Percentiles rank a stretch among this genome's conserved stretches.
Evolutionary conservation across 371 early-diverging fungal species (phyloP).

Genomic region (Syncephalis fuscata): DNA sequence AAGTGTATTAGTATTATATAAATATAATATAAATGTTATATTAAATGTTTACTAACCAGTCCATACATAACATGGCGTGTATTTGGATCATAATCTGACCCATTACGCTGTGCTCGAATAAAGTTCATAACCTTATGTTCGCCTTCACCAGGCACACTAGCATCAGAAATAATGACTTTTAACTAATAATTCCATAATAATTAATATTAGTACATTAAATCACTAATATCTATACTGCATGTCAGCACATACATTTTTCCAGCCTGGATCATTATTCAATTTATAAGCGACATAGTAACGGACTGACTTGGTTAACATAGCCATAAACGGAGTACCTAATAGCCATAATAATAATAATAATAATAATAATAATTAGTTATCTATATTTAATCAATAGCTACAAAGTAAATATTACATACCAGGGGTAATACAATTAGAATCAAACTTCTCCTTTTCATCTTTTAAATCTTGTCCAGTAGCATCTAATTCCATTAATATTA

Average conservation of each 20-base stretch:
- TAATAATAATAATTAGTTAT: not conserved
- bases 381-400: not conserved
- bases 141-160: slow-evolving; percentile 98
- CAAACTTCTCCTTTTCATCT: slow-evolving; percentile 55
- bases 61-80: slow-evolving; percentile 94
- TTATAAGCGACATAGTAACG: slow-evolving; percentile 82
- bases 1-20: not conserved
- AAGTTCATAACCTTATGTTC: slow-evolving; percentile 99
- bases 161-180: slow-evolving; percentile 88
- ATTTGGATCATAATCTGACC: slow-evolving; percentile 70
- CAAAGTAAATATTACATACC: slow-evolving; percentile 22
- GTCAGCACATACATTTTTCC: slow-evolving; percentile 58
- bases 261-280: slow-evolving; percentile 73
- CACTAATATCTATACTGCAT: not conserved
- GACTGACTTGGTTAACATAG: slow-evolving; percentile 65
- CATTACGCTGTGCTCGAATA: slow-evolving; percentile 72
- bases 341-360: not conserved
- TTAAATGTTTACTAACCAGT: slow-evolving; percentile 38
- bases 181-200: slow-evolving; percentile 19
- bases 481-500: not conserved
- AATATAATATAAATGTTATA: not conserved
- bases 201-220: slow-evolving; percentile 1
- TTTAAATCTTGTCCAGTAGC: slow-evolving; percentile 2
- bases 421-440: slow-evolving; percentile 98
- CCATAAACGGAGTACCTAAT: slow-evolving; percentile 91